Conservation (phyloP, 805 yeast species). For the Nematodospora valgi region DNA sequence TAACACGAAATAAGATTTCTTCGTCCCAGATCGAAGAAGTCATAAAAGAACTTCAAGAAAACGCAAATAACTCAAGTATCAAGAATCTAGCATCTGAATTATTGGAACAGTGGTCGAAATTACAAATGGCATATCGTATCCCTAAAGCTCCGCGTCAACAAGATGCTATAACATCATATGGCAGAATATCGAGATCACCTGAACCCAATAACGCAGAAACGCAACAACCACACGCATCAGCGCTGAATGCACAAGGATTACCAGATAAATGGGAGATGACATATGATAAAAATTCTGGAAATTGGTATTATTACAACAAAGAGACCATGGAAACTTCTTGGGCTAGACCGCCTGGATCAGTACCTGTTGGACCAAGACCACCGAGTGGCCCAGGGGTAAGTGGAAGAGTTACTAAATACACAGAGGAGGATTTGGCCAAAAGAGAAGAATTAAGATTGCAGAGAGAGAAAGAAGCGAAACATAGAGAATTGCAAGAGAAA, state of each 20-base stretch:
- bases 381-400: constrained; percentile 10
- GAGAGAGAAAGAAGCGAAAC: constrained; percentile 29
- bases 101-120: constrained; percentile 63
- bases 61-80: constrained; percentile 22
- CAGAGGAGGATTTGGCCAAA: constrained; percentile 23
- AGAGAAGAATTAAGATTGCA: constrained; percentile 34
- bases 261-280: constrained; percentile 71
- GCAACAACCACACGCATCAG: neutral
- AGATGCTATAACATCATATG: constrained; percentile 13
- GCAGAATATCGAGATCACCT: constrained; percentile 21
- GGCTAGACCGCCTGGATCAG: constrained; percentile 50
- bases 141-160: constrained; percentile 43
- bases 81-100: constrained; percentile 41
- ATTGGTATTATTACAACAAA: constrained; percentile 54
- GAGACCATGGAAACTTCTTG: constrained; percentile 48
- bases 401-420: constrained; percentile 2
- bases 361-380: constrained; percentile 30
- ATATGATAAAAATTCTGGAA: constrained; percentile 41
- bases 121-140: constrained; percentile 82
- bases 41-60: constrained; percentile 41
- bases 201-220: constrained; percentile 6
- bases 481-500: constrained; percentile 29
- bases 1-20: constrained; percentile 74
- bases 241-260: constrained; percentile 17
- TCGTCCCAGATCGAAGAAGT: constrained; percentile 69